Base-by-base conservation (phyloP, 2,329 filamentous ascomycete genomes). In the Trichophyton benhamiae region DNA sequence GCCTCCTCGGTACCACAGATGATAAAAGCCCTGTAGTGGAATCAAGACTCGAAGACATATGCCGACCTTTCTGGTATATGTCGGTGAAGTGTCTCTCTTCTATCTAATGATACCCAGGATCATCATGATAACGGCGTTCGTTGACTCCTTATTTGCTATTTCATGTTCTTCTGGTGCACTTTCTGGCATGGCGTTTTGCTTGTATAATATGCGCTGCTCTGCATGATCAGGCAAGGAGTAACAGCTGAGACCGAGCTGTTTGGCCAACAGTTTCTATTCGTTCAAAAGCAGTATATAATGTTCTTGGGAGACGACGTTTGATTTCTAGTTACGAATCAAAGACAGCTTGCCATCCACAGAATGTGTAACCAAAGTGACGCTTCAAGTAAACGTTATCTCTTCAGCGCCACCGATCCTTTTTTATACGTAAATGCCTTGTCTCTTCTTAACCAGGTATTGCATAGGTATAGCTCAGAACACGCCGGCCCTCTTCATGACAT, bases 401-500 rank as follows among this genome's bases (percentile, higher is more conserved):
- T 25, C 46, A 27, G 1, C 1, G 27, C 13, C 2, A 13, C 46
- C 6, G 4, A 3, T 13, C 11, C 20, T 7, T 48, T 20, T 9
- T 17, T 11, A 52, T 25, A 3, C 4, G 20, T 27, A 52, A 15
- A 13, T 9, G 13, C 3, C 13, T 11, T 52, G 22, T 15, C 8
- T 25, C 22, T 13, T 15, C 11, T 52, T 15, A 52, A 13, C 11
- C 46, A 52, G 13, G 4, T 27, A 36, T n/a, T 55, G 17, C 13
- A 27, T 9, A 55, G 7, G 33, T 8, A 17, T 55, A 7, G 48
- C 87, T 72, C 84, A 85, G 81, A 92, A 92, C 42, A 91, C 85
- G 0, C 91, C 91, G 4, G 91, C 91, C 68, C 88, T 80, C 66
- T 80, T 83, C 90, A 96, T 92, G 3, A 96, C 88, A 60, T 83